Evolutionary conservation across 2,329 filamentous ascomycete species (phyloP).

Genomic region (Phaeophleospora eucalypticola): DNA sequence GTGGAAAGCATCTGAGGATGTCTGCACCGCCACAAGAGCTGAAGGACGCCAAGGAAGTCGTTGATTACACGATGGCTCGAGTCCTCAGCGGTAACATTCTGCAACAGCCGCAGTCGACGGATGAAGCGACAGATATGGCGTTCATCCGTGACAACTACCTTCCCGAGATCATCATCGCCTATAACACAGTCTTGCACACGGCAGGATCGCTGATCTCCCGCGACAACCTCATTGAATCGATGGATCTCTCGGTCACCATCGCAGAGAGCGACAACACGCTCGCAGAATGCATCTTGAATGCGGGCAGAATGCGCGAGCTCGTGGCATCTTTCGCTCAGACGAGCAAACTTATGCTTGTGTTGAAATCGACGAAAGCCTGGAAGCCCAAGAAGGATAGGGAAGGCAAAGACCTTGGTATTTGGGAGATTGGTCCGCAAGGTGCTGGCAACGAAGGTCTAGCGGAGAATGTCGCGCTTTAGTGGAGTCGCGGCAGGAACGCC

Average conservation of each 20-base stretch:
- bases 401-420: conserved; percentile 42
- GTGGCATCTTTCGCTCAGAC: conserved; percentile 64
- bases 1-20: conserved; percentile 15
- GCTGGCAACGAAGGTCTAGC: not conserved
- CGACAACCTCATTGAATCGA: conserved; percentile 73
- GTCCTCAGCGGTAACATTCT: conserved; percentile 34
- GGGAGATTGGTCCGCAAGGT: conserved; percentile 37
- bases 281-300: conserved; percentile 36
- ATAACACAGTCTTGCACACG: conserved; percentile 75
- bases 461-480: conserved; percentile 7
- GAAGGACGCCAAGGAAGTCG: conserved; percentile 38
- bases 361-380: conserved; percentile 41
- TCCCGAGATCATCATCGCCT: conserved; percentile 80
- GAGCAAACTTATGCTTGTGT: conserved; percentile 64
- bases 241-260: conserved; percentile 76
- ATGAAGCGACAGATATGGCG: conserved; percentile 58
- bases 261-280: conserved; percentile 51
- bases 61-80: conserved; percentile 36
- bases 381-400: conserved; percentile 40
- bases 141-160: conserved; percentile 73
- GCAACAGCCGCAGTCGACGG: conserved; percentile 32
- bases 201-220: conserved; percentile 70
- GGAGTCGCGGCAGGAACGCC: not conserved
- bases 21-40: conserved; percentile 26
- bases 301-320: conserved; percentile 43